Conservation (phyloP, 2,329 filamentous ascomycete species). For the Alternaria triticimaculans region DNA sequence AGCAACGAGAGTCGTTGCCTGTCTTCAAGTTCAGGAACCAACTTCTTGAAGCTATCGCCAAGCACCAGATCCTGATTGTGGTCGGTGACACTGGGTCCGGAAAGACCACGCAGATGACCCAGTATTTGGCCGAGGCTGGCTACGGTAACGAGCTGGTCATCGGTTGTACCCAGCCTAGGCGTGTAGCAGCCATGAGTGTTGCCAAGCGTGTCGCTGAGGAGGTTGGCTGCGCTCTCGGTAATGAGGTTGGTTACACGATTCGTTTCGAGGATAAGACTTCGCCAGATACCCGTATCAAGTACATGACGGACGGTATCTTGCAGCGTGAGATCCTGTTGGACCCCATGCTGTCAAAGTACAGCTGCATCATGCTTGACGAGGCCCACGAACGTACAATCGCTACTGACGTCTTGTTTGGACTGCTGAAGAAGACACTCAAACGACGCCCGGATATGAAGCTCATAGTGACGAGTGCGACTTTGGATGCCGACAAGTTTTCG, state of each 20-base stretch:
- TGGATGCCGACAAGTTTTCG: conserved; percentile 97
- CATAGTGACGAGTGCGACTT: conserved; percentile 97
- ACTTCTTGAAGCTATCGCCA: conserved; percentile 82
- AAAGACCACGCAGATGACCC: conserved; percentile 95
- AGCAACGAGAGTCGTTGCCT: conserved; percentile 88
- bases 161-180: conserved; percentile 94
- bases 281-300: conserved; percentile 90
- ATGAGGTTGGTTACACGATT: conserved; percentile 98
- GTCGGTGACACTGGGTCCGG: conserved; percentile 97
- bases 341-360: conserved; percentile 88
- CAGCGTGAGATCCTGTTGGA: conserved; percentile 96
- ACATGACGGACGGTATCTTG: conserved; percentile 99
- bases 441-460: conserved; percentile 92
- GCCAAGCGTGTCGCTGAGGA: conserved; percentile 97
- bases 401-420: conserved; percentile 95
- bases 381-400: conserved; percentile 97
- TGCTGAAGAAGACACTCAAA: conserved; percentile 86
- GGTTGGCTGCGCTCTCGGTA: conserved; percentile 89
- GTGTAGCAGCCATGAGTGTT: conserved; percentile 98
- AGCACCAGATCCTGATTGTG: conserved; percentile 92
- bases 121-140: conserved; percentile 91
- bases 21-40: conserved; percentile 88
- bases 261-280: conserved; percentile 96
- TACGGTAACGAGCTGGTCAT: conserved; percentile 89
- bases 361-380: conserved; percentile 97